Percentiles rank a stretch among this genome's conserved stretches.
Conservation (phyloP, 2,329 filamentous ascomycete genomes). For the Teratosphaeriaceae sp. region DNA sequence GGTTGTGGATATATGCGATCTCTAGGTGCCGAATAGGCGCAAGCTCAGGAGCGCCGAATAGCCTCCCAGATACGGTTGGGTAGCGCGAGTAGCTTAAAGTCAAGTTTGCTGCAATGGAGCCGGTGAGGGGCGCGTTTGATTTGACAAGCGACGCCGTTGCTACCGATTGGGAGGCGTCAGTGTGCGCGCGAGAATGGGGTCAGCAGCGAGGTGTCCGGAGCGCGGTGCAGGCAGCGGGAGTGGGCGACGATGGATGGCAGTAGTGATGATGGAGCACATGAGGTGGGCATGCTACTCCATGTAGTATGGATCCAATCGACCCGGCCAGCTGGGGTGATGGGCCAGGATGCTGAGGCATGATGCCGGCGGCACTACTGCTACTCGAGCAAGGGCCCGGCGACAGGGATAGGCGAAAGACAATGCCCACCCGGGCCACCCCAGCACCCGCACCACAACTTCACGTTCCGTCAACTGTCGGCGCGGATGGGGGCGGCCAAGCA, state of each 20-base stretch:
- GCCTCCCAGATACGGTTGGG: background rate
- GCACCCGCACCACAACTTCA: too few species aligned
- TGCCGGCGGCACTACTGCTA: background rate
- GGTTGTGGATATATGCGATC: background rate
- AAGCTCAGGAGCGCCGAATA: background rate
- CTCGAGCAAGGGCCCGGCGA: background rate
- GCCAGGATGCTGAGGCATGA: background rate
- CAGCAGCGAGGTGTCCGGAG: background rate
- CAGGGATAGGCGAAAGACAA: background rate
- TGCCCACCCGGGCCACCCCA: too few species aligned
- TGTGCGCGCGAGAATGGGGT: too few species aligned
- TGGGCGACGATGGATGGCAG: background rate
- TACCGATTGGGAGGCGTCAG: too few species aligned
- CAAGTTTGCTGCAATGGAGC: background rate
- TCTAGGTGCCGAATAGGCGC: background rate
- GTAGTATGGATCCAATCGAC: background rate
- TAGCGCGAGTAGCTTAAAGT: background rate
- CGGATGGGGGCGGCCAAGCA: too few species aligned
- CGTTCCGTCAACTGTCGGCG: too few species aligned
- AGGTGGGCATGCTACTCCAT: too few species aligned
- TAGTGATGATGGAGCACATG: background rate
- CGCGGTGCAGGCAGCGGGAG: background rate
- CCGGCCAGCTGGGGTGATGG: background rate
- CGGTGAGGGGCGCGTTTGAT: background rate
- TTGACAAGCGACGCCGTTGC: background rate